Percentiles rank a stretch among this genome's conserved stretches.
Evolutionary conservation across 148 eudicot genomes (phyloP).

Genomic region (Hydrangea macrophylla): DNA sequence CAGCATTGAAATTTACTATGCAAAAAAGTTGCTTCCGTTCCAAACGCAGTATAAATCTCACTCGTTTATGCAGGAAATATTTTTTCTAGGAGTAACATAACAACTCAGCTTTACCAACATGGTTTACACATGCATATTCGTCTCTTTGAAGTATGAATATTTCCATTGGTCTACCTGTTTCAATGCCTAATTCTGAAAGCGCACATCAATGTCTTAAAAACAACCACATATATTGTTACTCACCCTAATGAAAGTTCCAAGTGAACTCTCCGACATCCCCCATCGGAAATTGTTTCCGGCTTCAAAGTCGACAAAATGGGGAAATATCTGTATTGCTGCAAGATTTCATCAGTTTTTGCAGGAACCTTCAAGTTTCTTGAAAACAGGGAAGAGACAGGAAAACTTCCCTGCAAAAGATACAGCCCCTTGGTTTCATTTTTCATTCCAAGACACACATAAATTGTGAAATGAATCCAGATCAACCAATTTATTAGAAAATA

Average conservation of each 20-base stretch:
- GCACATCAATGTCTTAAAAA: neutral
- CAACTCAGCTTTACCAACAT: too few relatives aligned
- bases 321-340: constrained; percentile 49
- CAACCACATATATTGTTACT: constrained; percentile 14
- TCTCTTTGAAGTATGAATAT: too few relatives aligned
- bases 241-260: constrained; percentile 80
- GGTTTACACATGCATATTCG: too few relatives aligned
- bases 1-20: neutral
- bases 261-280: constrained; percentile 56
- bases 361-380: constrained; percentile 74
- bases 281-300: constrained; percentile 39
- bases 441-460: constrained; percentile 1
- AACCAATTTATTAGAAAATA: neutral
- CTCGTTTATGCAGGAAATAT: too few relatives aligned
- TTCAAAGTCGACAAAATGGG: constrained; percentile 55
- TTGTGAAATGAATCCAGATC: constrained; percentile 2
- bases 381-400: constrained; percentile 62
- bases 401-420: constrained; percentile 63
- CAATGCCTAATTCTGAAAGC: too few relatives aligned
- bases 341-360: constrained; percentile 45
- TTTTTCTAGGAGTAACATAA: too few relatives aligned
- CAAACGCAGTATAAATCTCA: too few relatives aligned
- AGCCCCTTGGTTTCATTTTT: constrained; percentile 1
- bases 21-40: too few relatives aligned
- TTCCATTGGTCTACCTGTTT: too few relatives aligned